Evolutionary conservation across 2,329 filamentous ascomycete species (phyloP).

Genomic region (Beauveria sp.): DNA sequence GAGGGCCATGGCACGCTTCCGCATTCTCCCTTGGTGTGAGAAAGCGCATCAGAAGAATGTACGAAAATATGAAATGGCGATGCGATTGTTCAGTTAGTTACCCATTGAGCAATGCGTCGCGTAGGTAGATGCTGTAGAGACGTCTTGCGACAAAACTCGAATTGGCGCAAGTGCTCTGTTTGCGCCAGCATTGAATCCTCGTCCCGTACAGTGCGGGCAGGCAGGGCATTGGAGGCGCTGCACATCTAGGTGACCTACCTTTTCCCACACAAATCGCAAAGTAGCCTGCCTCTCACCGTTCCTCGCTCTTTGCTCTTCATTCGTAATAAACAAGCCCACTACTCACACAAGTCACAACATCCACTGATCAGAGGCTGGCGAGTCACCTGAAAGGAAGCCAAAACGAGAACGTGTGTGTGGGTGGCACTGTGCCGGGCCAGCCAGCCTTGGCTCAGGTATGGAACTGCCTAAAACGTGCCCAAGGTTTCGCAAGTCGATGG

Average conservation of each 20-base stretch:
- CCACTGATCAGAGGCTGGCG: neutral
- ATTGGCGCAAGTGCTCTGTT: neutral
- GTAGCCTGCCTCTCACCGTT: neutral
- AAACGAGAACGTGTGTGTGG: neutral
- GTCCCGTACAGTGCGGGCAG: neutral
- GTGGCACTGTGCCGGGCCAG: neutral
- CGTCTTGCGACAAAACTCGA: neutral
- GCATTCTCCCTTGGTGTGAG: neutral
- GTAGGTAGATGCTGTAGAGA: neutral
- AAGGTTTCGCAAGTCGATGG: constrained; percentile 8
- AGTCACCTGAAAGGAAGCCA: constrained; percentile 6
- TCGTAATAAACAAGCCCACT: neutral
- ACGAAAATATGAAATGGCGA: neutral
- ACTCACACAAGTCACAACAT: neutral
- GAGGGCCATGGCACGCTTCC: neutral
- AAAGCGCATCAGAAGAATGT: neutral
- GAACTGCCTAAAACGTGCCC: constrained; percentile 8
- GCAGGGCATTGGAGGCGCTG: neutral
- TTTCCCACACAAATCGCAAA: neutral
- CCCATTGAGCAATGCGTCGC: neutral
- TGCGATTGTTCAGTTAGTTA: neutral
- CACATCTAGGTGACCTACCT: too few relatives aligned
- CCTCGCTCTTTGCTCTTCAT: neutral
- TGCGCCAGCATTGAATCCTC: neutral
- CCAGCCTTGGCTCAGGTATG: constrained; percentile 4